These are phyloP conservation scores for Polygonum maritimum DNA, from an alignment of 148 eudicot species.

Conservation along the genomic window DNA sequence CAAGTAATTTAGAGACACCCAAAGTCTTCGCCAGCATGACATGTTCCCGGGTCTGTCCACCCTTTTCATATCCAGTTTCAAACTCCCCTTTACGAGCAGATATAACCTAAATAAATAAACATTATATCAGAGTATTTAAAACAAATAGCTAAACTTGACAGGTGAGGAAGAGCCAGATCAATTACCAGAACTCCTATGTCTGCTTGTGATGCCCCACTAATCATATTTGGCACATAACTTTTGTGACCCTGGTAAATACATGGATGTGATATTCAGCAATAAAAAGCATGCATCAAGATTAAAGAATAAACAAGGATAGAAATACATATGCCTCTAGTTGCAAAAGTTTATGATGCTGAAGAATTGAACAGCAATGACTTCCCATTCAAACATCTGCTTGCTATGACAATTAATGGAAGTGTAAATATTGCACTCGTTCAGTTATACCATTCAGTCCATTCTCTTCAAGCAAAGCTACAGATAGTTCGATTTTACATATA, in stretches of 20 bases:
- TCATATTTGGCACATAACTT: constrained; percentile 98
- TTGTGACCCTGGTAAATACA: constrained; percentile 66
- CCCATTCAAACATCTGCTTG: background rate
- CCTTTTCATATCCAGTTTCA: constrained; percentile 97
- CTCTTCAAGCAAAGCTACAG: background rate
- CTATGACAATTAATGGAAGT: background rate
- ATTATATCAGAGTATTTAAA: background rate
- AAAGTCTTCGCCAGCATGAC: constrained; percentile 92
- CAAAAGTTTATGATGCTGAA: background rate
- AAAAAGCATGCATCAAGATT: background rate
- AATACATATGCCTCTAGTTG: background rate
- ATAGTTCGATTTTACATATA: background rate
- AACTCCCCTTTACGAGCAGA: constrained; percentile 99
- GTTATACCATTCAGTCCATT: background rate
- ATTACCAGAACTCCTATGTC: constrained; percentile 89
- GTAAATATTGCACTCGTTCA: background rate
- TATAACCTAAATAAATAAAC: constrained; percentile 46
- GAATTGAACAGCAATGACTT: background rate
- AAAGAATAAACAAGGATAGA: background rate
- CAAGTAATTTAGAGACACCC: constrained; percentile 83
- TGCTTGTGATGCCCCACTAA: constrained; percentile 98
- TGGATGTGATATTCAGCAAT: background rate
- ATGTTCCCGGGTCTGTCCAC: constrained; percentile 98
- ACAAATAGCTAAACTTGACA: background rate
- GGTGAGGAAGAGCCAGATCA: background rate